Conservation (phyloP, 2,329 filamentous ascomycete genomes). For the Cercospora sp. region DNA sequence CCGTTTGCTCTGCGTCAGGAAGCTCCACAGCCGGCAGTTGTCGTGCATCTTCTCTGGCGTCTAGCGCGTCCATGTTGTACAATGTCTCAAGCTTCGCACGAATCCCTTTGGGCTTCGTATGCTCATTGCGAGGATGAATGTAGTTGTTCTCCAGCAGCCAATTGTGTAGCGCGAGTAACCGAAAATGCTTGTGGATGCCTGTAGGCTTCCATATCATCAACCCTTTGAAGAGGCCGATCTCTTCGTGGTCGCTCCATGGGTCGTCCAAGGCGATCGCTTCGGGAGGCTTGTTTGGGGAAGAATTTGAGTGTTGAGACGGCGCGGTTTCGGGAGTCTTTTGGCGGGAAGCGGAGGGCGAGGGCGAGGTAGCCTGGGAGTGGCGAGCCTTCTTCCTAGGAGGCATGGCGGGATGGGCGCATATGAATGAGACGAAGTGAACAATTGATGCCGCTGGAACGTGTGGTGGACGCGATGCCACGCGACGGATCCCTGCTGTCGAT, state of each 20-base stretch:
- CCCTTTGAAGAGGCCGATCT: slow-evolving; percentile 87
- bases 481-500: slow-evolving; percentile 6
- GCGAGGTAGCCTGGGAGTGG: slow-evolving; percentile 53
- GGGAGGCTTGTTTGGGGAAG: slow-evolving; percentile 29
- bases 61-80: slow-evolving; percentile 82
- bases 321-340: slow-evolving; percentile 40
- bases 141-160: slow-evolving; percentile 38
- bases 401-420: slow-evolving; percentile 48
- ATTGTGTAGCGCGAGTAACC: slow-evolving; percentile 72
- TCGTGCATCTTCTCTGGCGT: slow-evolving; percentile 72
- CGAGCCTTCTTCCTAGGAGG: slow-evolving; percentile 69
- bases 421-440: neutral
- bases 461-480: slow-evolving; percentile 7
- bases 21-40: slow-evolving; percentile 51
- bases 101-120: slow-evolving; percentile 87
- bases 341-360: slow-evolving; percentile 50
- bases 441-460: neutral
- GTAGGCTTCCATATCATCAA: slow-evolving; percentile 97
- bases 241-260: slow-evolving; percentile 93
- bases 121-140: slow-evolving; percentile 45
- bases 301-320: slow-evolving; percentile 27
- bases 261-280: slow-evolving; percentile 50
- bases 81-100: slow-evolving; percentile 82
- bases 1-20: slow-evolving; percentile 43
- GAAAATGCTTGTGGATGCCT: slow-evolving; percentile 91